Base-by-base conservation (phyloP, 129 eudicot species). In the Rutidosis leptorrhynchoides region DNA sequence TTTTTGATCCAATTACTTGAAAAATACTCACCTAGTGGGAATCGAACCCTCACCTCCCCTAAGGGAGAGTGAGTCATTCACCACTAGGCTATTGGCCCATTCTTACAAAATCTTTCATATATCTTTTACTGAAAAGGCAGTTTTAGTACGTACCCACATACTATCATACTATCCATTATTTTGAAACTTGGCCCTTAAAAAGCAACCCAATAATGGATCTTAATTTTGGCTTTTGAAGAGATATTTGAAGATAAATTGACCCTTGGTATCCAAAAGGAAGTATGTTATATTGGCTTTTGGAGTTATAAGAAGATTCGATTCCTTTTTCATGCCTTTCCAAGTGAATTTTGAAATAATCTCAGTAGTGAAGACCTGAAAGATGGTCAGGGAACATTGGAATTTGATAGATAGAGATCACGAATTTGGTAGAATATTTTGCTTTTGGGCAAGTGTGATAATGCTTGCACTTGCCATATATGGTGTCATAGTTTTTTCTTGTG, bases 401-500 rank as follows among this genome's bases (percentile, higher is more conserved):
- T 24, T 29, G 16, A 6, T 11, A 30, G 32, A 28, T 58, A 62
- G 32, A 46, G 52, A 15, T 33, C 40, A 69, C 29, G 56, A 64
- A 12, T n/a, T 45, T 56, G 70, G 48, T 12, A 55, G 59, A 32
- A 59, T 72, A 51, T 32, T 76, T 32, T 43, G 71, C 52, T 71
- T 79, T 46, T 79, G 82, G 84, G 62, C 60, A 69, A 58, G 74
- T 69, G 22, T 79, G 1, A 29, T 69, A 9, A 55, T 69, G 23
- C 59, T 73, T 69, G 70, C 71, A n/a, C 56, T 77, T 53, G 23
- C 70, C 15, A 43, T 67, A 7, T 56, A 58, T 42, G 71, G 78
- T 6, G 33, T 73, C 40, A 22, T 83, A 54, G 30, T 83, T 2
- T 77, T 83, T 56, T 76, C 82, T 14, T 83, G 84, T 65, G 82